phyloP scores from a whole-genome alignment of 345 rosid species.

The Salix purpurea region DNA sequence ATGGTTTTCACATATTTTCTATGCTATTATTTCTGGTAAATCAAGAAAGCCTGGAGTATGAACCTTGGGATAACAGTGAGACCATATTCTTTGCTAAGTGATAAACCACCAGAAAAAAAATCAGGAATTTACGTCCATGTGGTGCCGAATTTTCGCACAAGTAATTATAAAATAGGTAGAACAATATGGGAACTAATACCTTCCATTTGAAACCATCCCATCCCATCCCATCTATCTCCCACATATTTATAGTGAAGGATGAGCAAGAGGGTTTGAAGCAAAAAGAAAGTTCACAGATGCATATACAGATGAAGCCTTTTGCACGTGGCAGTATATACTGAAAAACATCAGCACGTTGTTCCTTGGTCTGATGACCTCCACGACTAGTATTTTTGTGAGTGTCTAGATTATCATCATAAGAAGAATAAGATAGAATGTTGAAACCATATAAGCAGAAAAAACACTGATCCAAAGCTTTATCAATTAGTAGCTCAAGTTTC shows the following conservation, averaged over 20 bases:
- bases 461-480: constrained; percentile 90
- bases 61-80: neutral
- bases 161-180: neutral
- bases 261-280: constrained; percentile 93
- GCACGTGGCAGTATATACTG: constrained; percentile 91
- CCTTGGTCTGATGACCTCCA: constrained; percentile 96
- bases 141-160: neutral
- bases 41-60: neutral
- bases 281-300: constrained; percentile 63
- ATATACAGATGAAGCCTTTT: constrained; percentile 44
- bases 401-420: constrained; percentile 84
- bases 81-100: neutral
- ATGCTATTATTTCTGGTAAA: neutral
- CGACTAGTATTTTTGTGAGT: constrained; percentile 82
- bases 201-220: constrained; percentile 94
- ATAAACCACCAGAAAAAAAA: neutral
- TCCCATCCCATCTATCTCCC: constrained; percentile 99
- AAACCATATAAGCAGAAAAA: constrained; percentile 97
- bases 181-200: constrained; percentile 34
- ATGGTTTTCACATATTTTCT: neutral
- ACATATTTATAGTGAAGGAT: constrained; percentile 90
- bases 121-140: neutral
- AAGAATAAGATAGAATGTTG: constrained; percentile 84
- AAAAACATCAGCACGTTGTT: constrained; percentile 96
- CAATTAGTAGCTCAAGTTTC: constrained; percentile 78